phyloP scores from a whole-genome alignment of 2,329 filamentous ascomycete genomes.

The Tolypocladium ophioglossoides region DNA sequence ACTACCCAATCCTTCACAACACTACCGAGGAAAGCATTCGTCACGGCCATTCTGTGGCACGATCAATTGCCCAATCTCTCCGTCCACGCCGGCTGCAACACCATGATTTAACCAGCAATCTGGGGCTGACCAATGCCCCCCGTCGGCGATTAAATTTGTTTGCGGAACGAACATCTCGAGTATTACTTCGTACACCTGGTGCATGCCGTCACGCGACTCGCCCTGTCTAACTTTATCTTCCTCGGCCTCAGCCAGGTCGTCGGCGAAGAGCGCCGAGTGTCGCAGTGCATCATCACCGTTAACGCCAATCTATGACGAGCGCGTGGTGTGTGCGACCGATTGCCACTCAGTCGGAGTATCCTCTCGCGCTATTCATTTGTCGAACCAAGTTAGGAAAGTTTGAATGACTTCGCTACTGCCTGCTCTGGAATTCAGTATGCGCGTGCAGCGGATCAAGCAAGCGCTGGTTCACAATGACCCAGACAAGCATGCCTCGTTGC shows the following conservation, averaged over 20 bases:
- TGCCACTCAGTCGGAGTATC: background rate
- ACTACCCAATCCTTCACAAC: background rate
- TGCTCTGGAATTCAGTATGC: background rate
- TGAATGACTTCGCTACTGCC: background rate
- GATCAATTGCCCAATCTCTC: background rate
- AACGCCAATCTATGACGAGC: background rate
- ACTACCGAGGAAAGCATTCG: background rate
- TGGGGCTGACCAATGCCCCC: background rate
- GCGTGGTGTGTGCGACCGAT: background rate
- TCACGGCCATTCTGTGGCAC: background rate
- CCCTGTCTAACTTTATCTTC: background rate
- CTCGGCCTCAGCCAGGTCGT: background rate
- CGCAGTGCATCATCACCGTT: background rate
- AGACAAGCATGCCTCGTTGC: background rate
- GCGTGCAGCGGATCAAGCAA: background rate
- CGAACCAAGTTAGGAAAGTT: background rate
- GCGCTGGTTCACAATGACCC: background rate
- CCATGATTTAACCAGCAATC: background rate
- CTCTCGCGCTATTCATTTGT: background rate
- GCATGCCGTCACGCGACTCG: background rate
- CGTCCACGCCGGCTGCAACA: background rate
- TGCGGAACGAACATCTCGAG: background rate
- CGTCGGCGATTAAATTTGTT: background rate
- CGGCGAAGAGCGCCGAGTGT: background rate
- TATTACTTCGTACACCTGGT: background rate